phyloP scores from a whole-genome alignment of 2,329 filamentous ascomycete species.

The Hypoxylon sp. region DNA sequence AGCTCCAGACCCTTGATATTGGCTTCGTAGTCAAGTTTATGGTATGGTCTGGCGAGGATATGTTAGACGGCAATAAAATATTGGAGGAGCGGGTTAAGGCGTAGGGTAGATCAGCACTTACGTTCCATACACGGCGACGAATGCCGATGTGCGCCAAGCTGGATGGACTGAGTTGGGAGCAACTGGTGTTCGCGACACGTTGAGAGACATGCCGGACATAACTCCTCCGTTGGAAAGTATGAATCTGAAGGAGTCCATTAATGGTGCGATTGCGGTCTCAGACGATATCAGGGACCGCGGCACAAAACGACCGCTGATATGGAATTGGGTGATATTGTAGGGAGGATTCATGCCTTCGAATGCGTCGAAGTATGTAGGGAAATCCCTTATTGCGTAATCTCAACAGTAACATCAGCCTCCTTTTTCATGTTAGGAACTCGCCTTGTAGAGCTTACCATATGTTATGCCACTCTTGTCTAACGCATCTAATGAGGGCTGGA shows the following conservation, averaged over 20 bases:
- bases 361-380: conserved; percentile 32
- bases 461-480: conserved; percentile 30
- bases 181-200: conserved; percentile 43
- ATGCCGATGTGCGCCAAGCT: conserved; percentile 50
- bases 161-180: conserved; percentile 51
- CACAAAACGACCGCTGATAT: conserved; percentile 36
- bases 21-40: too few relatives aligned
- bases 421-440: too few relatives aligned
- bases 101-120: too few relatives aligned
- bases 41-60: too few relatives aligned
- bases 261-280: conserved; percentile 11
- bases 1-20: too few relatives aligned
- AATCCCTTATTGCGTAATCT: conserved; percentile 4
- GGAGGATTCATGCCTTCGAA: conserved; percentile 4
- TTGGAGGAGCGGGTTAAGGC: too few relatives aligned
- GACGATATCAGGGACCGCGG: conserved; percentile 22
- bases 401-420: not conserved
- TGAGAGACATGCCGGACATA: conserved; percentile 47
- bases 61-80: too few relatives aligned
- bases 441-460: conserved; percentile 31
- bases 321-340: conserved; percentile 34
- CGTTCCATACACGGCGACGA: conserved; percentile 48
- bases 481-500: conserved; percentile 27
- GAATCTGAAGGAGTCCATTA: conserved; percentile 48
- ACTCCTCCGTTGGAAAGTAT: conserved; percentile 47